Conservation (phyloP, 2,329 filamentous ascomycete genomes). For the Cordyceps fumosorosea region DNA sequence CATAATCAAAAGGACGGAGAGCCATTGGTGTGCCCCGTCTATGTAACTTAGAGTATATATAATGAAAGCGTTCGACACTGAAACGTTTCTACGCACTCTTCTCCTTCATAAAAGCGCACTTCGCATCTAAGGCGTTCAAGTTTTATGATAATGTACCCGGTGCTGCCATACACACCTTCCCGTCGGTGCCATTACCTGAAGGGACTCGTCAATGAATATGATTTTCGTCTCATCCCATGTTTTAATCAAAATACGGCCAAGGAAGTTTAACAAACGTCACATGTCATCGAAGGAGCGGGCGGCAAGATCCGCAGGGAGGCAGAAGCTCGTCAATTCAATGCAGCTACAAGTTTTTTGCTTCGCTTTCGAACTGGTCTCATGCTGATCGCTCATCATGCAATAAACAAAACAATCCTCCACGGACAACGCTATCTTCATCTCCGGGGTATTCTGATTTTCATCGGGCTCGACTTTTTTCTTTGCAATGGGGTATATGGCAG, state of each 20-base stretch:
- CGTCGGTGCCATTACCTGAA: no score
- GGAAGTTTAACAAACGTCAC: background rate
- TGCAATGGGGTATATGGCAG: slow-evolving; percentile 15
- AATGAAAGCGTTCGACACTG: background rate
- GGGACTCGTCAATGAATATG: no score
- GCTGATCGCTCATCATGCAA: background rate
- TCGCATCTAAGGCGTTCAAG: no score
- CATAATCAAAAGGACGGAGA: background rate
- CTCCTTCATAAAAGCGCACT: background rate
- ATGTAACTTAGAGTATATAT: background rate
- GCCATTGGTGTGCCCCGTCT: background rate
- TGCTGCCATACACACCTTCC: slow-evolving; percentile 1
- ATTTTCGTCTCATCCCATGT: background rate
- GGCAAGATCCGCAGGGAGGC: background rate
- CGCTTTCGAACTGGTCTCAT: background rate
- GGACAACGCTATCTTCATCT: slow-evolving; percentile 10
- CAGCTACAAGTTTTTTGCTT: slow-evolving; percentile 1
- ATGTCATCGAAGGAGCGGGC: background rate
- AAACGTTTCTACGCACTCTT: background rate
- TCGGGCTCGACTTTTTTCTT: slow-evolving; percentile 9
- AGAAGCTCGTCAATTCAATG: background rate
- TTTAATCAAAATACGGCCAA: background rate
- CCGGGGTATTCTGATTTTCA: slow-evolving; percentile 13
- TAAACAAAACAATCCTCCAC: slow-evolving; percentile 6
- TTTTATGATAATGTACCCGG: background rate